Percentiles rank a stretch among this genome's conserved stretches.
Evolutionary conservation across 768 basidiomycete species (phyloP).

Genomic region (Kwoniella sp.): DNA sequence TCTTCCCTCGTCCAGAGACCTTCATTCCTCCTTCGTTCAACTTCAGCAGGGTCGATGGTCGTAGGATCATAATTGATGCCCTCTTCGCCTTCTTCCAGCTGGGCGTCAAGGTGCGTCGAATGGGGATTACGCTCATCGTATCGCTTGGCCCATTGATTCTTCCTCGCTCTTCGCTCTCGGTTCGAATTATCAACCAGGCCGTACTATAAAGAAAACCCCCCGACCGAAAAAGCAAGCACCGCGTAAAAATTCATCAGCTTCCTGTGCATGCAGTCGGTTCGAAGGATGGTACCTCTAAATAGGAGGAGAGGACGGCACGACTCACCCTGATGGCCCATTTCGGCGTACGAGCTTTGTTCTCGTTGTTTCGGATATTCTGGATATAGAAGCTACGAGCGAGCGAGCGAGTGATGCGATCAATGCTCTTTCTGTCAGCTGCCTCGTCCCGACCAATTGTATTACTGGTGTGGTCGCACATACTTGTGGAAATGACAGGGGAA

Average conservation of each 20-base stretch:
- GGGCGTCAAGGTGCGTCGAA: constrained; percentile 70
- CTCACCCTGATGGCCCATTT: constrained; percentile 74
- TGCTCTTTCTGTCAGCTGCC: too few species aligned
- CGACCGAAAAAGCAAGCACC: too few species aligned
- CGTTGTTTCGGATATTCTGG: constrained; percentile 93
- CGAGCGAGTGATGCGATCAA: background rate
- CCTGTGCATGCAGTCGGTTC: too few species aligned
- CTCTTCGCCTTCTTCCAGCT: constrained; percentile 76
- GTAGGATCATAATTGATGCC: constrained; percentile 51
- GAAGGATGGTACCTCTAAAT: too few species aligned
- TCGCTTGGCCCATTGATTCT: constrained; percentile 82
- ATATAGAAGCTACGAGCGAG: constrained; percentile 47
- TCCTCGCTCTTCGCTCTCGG: constrained; percentile 73
- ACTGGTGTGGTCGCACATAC: constrained; percentile 24
- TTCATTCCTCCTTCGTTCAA: constrained; percentile 43
- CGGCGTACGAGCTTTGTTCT: constrained; percentile 86
- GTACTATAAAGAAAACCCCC: too few species aligned
- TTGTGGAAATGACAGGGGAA: constrained; percentile 81
- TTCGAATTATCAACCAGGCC: constrained; percentile 82
- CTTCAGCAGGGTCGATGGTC: constrained; percentile 31
- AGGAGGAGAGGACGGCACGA: too few species aligned
- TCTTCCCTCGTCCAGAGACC: constrained; percentile 53
- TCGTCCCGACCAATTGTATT: too few species aligned
- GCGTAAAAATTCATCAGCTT: too few species aligned
- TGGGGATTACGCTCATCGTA: constrained; percentile 78